Evolutionary conservation across 306 rosid genomes (phyloP), one percentile per base, ranked within the genome.

Genomic region (Dryas drummondii): DNA sequence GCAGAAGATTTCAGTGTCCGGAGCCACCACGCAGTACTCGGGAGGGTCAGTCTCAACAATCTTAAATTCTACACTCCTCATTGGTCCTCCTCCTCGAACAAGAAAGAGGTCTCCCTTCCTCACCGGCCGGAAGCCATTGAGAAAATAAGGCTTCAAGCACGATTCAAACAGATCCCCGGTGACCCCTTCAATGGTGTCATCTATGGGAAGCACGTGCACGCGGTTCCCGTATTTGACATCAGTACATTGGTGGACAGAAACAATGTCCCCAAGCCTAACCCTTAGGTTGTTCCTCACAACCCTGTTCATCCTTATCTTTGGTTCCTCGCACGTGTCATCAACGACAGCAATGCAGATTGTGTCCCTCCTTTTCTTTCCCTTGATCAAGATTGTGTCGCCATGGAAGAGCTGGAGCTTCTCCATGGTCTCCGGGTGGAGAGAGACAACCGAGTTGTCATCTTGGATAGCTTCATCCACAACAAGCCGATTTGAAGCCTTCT

Each of bases 321-420:
- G 74, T 45, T 79, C 82, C 26, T 72, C 82, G 47, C 82, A 79
- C 0, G 69, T 57, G 41, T 73, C 78, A 66, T 73, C 78, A 5
- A 53, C 63, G 19, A 72, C 61, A 32, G 73, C 82, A 66, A 79
- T 71, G 71, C 73, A 78, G 70, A 79, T 58, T 32, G 82, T 79
- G 59, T 78, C 77, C 61, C 5, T 79, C 62, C 78, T 66, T 61
- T 79, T 78, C 78, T 78, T 78, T 74, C 82, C 84, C 76, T 91
- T 89, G 37, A 91, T 82, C 75, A 91, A 47, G 77, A 91, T 80
- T 17, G 96, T 88, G 52, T 91, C 97, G 1, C 97, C 94, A 0
- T 93, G 85, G 55, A 91, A 91, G 10, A 89, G 87, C 66, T 88
- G 90, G 50, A 89, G 90, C 77, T 88, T 88, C 70, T 89, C 96